A percentile compares a stretch with the other conserved stretches of the same genome.
These are phyloP conservation scores for Kalmusia sp. DNA, from an alignment of 2,329 filamentous ascomycete genomes.

Conservation along the genomic window DNA sequence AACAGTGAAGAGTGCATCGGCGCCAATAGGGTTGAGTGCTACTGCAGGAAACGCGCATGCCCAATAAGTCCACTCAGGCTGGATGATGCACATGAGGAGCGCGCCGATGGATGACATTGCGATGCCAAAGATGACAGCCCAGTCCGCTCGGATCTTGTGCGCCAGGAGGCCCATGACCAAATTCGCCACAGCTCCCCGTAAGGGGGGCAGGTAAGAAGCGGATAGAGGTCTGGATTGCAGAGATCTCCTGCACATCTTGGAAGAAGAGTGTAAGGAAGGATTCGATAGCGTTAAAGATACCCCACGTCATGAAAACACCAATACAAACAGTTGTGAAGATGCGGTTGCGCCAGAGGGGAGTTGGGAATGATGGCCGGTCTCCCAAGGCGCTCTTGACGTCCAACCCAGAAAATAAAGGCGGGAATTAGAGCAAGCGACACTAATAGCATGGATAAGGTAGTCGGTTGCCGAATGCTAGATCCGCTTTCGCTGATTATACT, in stretches of 20 bases:
- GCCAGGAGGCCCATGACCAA: constrained; percentile 56
- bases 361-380: constrained; percentile 68
- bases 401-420: constrained; percentile 63
- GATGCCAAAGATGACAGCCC: constrained; percentile 47
- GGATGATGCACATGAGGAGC: constrained; percentile 55
- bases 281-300: constrained; percentile 47
- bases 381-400: constrained; percentile 53
- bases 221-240: constrained; percentile 46
- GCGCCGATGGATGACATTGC: constrained; percentile 41
- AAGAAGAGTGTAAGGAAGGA: constrained; percentile 55
- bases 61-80: constrained; percentile 58
- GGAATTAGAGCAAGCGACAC: constrained; percentile 54
- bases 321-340: constrained; percentile 64
- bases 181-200: constrained; percentile 50
- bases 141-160: constrained; percentile 53
- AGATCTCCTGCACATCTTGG: constrained; percentile 47
- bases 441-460: constrained; percentile 56
- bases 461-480: constrained; percentile 51
- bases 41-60: constrained; percentile 53
- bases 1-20: constrained; percentile 54
- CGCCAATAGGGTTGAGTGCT: constrained; percentile 51
- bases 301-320: constrained; percentile 48
- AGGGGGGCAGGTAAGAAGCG: constrained; percentile 53
- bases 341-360: constrained; percentile 64
- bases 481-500: constrained; percentile 49